phyloP scores from a whole-genome alignment of 768 basidiomycete species.

The Gloeostereum incarnatum region DNA sequence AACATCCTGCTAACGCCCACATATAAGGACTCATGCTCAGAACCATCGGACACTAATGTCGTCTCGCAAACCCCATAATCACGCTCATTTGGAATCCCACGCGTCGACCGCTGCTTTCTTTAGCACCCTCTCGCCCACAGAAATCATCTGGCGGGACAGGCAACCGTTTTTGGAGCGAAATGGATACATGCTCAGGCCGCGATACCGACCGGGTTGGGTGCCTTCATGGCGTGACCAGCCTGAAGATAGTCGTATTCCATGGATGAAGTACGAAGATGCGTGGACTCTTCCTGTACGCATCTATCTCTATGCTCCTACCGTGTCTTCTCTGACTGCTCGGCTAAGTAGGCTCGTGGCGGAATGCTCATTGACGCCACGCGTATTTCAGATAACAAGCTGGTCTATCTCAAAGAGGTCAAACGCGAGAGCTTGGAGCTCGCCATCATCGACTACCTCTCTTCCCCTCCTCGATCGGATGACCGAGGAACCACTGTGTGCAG shows the following conservation, averaged over 20 bases:
- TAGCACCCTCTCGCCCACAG: too few relatives aligned
- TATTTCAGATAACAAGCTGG: constrained; percentile 13
- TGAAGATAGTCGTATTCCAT: constrained; percentile 4
- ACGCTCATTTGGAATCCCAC: too few relatives aligned
- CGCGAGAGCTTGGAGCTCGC: neutral
- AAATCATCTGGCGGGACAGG: too few relatives aligned
- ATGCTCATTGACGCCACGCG: constrained; percentile 20
- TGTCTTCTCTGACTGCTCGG: neutral
- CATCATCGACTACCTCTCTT: neutral
- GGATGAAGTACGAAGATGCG: neutral
- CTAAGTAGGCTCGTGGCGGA: neutral
- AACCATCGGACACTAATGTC: too few relatives aligned
- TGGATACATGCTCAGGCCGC: constrained; percentile 16
- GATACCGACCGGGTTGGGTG: constrained; percentile 16
- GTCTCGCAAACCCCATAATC: too few relatives aligned
- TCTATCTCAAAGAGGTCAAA: constrained; percentile 19
- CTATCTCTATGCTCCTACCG: neutral
- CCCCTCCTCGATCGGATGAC: neutral
- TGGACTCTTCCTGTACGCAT: neutral
- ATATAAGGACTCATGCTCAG: too few relatives aligned
- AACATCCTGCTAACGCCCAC: too few relatives aligned
- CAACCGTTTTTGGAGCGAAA: too few relatives aligned
- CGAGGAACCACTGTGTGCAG: neutral
- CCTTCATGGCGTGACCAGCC: constrained; percentile 18
- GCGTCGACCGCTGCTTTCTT: too few relatives aligned